Evolutionary conservation across 192 early-diverging fungal species (phyloP), one percentile per base, ranked within the genome.

Genomic region (Allomyces macrogynus): DNA sequence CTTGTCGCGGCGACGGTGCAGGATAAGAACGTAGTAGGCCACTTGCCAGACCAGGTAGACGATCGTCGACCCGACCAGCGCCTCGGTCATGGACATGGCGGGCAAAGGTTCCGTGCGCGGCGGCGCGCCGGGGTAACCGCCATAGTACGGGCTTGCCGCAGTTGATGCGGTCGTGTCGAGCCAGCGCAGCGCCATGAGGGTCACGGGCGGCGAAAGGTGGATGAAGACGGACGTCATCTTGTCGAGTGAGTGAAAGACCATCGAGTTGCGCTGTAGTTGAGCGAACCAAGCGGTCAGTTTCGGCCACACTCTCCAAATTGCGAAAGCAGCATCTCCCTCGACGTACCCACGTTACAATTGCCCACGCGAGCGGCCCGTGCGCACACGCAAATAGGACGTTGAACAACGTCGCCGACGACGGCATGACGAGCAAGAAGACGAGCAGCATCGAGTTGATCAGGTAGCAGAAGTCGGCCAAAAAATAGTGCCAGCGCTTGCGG

Each of bases 241-340:
- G 67, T 76, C 75, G 9, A 76, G 62, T 14, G 72, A 74, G 67
- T 76, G 75, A 26, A 76, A 74, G 32, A 76, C 75, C 5, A 76
- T 63, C 26, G 67, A 65, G 64, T 73, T 76, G 40, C 72, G 49
- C 49, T 57, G 49, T 57, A 4, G n/a, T n/a, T n/a, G n/a, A n/a
- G n/a, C n/a, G n/a, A n/a, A n/a, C n/a, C n/a, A n/a, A n/a, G n/a
- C n/a, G n/a, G n/a, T n/a, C n/a, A n/a, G n/a, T n/a, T n/a, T n/a
- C n/a, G n/a, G n/a, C n/a, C n/a, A n/a, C n/a, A n/a, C n/a, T n/a
- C n/a, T 40, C 32, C 32, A 7, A 40, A 40, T 40, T 7, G 32
- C 32, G 32, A 0, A 40, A 8, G 32, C 5, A 40, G 8, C 32
- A 40, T 0, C 32, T 8, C n/a, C n/a, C 32, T 3, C 32, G 8